Base-by-base conservation (phyloP, 805 yeast genomes). In the Monosporozyma servazzii region DNA sequence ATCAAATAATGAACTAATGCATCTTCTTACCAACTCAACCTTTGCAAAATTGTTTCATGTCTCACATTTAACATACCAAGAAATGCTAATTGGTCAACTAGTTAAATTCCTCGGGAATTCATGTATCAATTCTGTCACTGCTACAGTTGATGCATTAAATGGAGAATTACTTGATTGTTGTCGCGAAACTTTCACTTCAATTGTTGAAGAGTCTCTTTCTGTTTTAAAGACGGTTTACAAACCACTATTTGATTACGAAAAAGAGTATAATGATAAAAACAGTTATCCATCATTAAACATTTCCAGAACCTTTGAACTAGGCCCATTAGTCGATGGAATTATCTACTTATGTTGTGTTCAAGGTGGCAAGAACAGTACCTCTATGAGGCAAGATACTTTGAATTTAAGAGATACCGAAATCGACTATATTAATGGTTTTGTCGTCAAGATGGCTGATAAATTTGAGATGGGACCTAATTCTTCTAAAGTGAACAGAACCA, bases 121-220 rank as follows among this genome's bases (percentile, higher is more conserved):
- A 1, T 86, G 93, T 61, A 82, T 91, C 56, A 91, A 93, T 61
- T 86, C 96, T 0, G 70, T 85, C 29, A 86, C 96, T 0, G 84
- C 96, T 0, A 70, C 88, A 21, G 68, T 86, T 25, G 85, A 87
- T 64, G 85, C 93, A 62, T 63, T 75, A 39, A 93, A 93, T 61
- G 95, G 95, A 33, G 87, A 84, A 48, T 69, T 91, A 2, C 87
- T 79, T 55, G 69, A 66, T 1, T 74, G 77, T 8, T 68, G 84
- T 51, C 56, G 56, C 21, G 57, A 55, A 1, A 48, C 71, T 2
- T 73, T 71, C 51, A 52, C 52, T 10, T 64, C 65, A 15, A 67
- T 72, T 43, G 62, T 72, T 11, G 56, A 54, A 3, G 76, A 72
- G 50, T 54, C 70, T 2, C 45, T 72, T n/a, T 59, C 61, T 5